Conservation (phyloP, 2,329 filamentous ascomycete genomes). For the Aspergillus sp. region DNA sequence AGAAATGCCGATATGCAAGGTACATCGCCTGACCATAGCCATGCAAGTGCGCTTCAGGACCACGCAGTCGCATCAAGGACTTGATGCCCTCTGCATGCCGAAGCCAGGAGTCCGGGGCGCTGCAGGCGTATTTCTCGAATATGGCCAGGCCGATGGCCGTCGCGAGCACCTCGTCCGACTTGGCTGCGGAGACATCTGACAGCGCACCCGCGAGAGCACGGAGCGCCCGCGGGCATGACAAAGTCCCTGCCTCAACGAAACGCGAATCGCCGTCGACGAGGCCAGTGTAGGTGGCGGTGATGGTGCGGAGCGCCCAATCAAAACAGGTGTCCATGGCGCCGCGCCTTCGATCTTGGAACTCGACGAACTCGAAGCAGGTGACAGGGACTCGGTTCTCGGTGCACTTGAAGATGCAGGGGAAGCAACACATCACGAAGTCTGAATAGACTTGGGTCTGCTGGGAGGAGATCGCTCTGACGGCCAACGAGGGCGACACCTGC, state of each 20-base stretch:
- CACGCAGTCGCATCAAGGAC: slow-evolving; percentile 25
- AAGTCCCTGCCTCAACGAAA: slow-evolving; percentile 17
- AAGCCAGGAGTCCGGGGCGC: slow-evolving; percentile 27
- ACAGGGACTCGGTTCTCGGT: slow-evolving; percentile 18
- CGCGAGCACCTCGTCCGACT: slow-evolving; percentile 24
- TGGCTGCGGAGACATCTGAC: slow-evolving; percentile 16
- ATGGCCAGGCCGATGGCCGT: slow-evolving; percentile 27
- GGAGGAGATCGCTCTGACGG: slow-evolving; percentile 13
- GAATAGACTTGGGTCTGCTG: slow-evolving; percentile 20
- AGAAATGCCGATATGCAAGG: slow-evolving; percentile 26
- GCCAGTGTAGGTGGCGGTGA: slow-evolving; percentile 11
- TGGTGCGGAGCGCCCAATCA: slow-evolving; percentile 15
- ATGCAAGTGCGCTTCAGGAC: slow-evolving; percentile 20
- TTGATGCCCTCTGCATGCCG: slow-evolving; percentile 28
- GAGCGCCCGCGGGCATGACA: slow-evolving; percentile 20
- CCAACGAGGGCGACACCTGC: slow-evolving; percentile 18
- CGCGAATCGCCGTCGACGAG: slow-evolving; percentile 13
- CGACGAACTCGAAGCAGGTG: slow-evolving; percentile 21
- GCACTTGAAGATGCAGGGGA: slow-evolving; percentile 20
- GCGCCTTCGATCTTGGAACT: slow-evolving; percentile 1
- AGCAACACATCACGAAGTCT: slow-evolving; percentile 18
- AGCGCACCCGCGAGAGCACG: slow-evolving; percentile 18
- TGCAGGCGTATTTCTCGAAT: slow-evolving; percentile 29
- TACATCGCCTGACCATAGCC: slow-evolving; percentile 28
- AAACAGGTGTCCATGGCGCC: slow-evolving; percentile 11